Conservation (phyloP, 2,329 filamentous ascomycete species). For the Hypoxylon sp. region DNA sequence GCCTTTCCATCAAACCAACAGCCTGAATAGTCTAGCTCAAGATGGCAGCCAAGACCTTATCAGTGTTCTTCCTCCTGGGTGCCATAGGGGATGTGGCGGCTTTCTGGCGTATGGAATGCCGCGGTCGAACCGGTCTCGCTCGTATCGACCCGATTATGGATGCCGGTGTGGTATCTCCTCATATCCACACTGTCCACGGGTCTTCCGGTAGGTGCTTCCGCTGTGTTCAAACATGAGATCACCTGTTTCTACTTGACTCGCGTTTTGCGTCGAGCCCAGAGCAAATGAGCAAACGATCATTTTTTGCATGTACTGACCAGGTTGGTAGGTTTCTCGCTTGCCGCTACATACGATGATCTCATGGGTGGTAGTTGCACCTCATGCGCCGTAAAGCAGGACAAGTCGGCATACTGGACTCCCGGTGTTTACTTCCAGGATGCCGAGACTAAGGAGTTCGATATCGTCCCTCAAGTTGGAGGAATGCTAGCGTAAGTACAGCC, state of each 20-base stretch:
- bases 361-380: constrained; percentile 78
- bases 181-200: constrained; percentile 82
- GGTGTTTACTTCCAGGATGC: constrained; percentile 80
- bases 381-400: constrained; percentile 82
- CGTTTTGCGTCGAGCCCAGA: not conserved
- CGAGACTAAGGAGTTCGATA: constrained; percentile 72
- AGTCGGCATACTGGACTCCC: constrained; percentile 90
- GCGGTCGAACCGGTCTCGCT: constrained; percentile 74
- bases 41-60: constrained; percentile 47
- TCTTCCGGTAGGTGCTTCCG: constrained; percentile 73
- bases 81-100: constrained; percentile 63
- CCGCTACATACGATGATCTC: constrained; percentile 69
- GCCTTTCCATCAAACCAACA: not conserved
- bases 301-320: constrained; percentile 13
- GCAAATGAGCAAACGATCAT: not conserved
- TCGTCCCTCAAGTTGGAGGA: constrained; percentile 81
- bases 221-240: not conserved
- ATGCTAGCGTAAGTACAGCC: constrained; percentile 80
- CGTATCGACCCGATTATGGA: constrained; percentile 83
- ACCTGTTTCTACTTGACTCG: not conserved
- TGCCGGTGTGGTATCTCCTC: constrained; percentile 68
- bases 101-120: constrained; percentile 93
- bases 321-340: constrained; percentile 71
- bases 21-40: constrained; percentile 10
- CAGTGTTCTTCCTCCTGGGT: constrained; percentile 49